Evolutionary conservation across 2,329 filamentous ascomycete species (phyloP), one percentile per base, ranked within the genome.

Genomic region (Colletotrichum brevisporum): DNA sequence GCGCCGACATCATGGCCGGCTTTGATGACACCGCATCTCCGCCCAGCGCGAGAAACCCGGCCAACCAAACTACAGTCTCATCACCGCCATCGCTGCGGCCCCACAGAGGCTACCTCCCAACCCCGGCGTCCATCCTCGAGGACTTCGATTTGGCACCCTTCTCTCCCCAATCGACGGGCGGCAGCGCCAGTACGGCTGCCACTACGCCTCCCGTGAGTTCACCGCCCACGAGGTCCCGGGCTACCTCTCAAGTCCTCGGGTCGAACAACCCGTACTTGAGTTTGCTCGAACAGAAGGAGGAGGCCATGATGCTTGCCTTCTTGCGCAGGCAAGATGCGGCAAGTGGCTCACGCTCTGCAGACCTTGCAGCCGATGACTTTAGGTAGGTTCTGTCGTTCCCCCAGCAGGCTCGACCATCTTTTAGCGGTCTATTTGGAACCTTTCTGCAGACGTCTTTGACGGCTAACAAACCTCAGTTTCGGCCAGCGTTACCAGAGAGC

Each of bases 401-500:
- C 10, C 10, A 43, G 3, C 5, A 5, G 2, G 41, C 4, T 43
- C 21, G 21, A 31, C 8, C 27, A 9, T 24, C 21, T 24, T 24
- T 3, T 2, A 24, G 27, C 27, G 5, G 2, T 36, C 9, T 36
- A 10, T 36, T 36, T 8, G 1, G 6, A 36, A 12, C 31, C 10
- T 36, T 36, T 12, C 31, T 36, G 31, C 2, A 36, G 31, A 10
- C 8, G 36, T 15, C 5, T 43, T n/a, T 43, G 15, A 15, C 41
- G 18, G 41, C 54, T 70, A 5, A 70, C 31, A 6, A 5, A 6
- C 6, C 13, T 1, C 41, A 76, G 75, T 6, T 81, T 81, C 68
- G 80, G 79, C 1, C 78, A 80, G 58, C 74, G 77, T 56, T 81
- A 82, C 56, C 75, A 78, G 13, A 73, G 73, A 70, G 69, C 74